Conservation (phyloP, 2,329 filamentous ascomycete species). For the Didymella pinodella region DNA sequence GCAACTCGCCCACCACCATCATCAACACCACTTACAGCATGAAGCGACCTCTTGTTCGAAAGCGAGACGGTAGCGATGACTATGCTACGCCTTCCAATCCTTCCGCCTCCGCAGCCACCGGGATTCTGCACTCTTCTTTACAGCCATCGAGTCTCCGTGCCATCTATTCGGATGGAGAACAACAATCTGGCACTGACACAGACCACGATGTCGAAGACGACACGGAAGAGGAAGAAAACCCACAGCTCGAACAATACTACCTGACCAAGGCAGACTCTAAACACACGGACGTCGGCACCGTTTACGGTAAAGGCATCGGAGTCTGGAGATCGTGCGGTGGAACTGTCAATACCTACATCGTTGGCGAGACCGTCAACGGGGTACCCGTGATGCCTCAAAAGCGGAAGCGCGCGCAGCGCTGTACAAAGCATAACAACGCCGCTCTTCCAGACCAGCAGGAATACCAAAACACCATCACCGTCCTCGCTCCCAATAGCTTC, state of each 20-base stretch:
- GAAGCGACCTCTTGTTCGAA: background rate
- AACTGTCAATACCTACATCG: background rate
- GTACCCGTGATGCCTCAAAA: background rate
- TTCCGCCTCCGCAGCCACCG: background rate
- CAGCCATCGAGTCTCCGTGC: background rate
- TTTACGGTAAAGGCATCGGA: background rate
- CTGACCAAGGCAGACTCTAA: background rate
- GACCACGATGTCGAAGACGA: background rate
- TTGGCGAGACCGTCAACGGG: background rate
- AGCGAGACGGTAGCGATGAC: background rate
- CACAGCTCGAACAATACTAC: conserved; percentile 2
- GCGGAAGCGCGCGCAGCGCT: background rate
- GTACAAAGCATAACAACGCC: too few relatives aligned
- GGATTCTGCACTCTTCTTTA: background rate
- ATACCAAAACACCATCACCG: too few relatives aligned
- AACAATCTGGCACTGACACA: background rate
- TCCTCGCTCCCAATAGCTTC: too few relatives aligned
- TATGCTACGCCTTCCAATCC: background rate
- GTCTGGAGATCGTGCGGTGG: background rate
- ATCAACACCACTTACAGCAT: background rate
- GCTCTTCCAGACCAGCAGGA: too few relatives aligned
- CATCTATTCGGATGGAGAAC: background rate
- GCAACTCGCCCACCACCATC: background rate
- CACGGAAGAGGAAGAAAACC: conserved; percentile 1
- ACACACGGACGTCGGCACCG: background rate